phyloP scores from a whole-genome alignment of 2,329 filamentous ascomycete genomes.

The Venturia aucupariae region DNA sequence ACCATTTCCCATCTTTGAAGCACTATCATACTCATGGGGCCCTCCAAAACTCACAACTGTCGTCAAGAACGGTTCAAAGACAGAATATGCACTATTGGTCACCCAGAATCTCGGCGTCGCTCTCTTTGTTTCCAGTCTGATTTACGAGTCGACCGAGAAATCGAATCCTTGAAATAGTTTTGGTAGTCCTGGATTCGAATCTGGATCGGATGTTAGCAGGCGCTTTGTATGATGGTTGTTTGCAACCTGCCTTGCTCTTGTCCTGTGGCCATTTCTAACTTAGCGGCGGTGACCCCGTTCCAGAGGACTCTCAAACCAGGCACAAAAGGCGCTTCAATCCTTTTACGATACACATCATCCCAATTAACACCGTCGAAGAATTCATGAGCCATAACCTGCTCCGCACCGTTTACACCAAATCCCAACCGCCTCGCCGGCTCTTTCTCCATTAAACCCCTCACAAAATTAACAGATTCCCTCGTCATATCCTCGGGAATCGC shows the following conservation, averaged over 20 bases:
- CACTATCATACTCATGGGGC: no score
- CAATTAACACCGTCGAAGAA: background rate
- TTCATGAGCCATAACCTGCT: background rate
- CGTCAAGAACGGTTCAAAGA: no score
- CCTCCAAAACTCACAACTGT: no score
- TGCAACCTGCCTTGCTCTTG: background rate
- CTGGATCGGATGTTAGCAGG: background rate
- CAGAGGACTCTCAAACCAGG: background rate
- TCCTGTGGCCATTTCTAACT: background rate
- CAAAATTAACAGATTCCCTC: background rate
- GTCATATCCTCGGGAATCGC: background rate
- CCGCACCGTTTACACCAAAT: background rate
- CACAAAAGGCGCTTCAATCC: background rate
- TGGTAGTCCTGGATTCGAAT: background rate
- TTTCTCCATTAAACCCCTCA: background rate
- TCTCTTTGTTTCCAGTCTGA: no score
- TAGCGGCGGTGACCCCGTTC: background rate
- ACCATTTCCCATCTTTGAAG: no score
- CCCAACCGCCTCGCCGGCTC: background rate
- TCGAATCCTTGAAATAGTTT: background rate
- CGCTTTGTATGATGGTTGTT: background rate
- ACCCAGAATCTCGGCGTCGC: no score
- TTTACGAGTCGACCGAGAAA: background rate
- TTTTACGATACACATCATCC: constrained; percentile 4
- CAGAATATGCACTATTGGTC: no score